phyloP scores from a whole-genome alignment of 306 rosid species.

The Cicer yamashitae region DNA sequence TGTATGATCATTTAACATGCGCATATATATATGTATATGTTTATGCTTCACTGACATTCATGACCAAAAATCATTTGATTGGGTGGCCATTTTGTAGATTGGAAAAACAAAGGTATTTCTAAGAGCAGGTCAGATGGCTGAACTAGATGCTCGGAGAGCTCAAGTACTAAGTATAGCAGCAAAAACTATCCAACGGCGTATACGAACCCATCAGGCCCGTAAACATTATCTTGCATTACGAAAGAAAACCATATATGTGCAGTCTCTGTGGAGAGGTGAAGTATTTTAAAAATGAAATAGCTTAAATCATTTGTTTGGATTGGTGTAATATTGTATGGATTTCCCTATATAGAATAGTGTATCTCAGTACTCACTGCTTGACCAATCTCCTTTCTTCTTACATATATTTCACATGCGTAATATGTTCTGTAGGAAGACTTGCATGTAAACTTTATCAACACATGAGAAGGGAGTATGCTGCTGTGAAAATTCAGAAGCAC shows the following conservation, averaged over 20 bases:
- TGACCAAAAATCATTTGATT: conserved; percentile 43
- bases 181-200: conserved; percentile 81
- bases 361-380: conserved; percentile 40
- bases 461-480: conserved; percentile 79
- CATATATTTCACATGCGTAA: conserved; percentile 37
- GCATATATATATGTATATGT: background rate
- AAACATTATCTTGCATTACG: conserved; percentile 79
- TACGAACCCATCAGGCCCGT: conserved; percentile 80
- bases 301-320: conserved; percentile 38
- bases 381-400: conserved; percentile 38
- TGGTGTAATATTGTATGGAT: conserved; percentile 23
- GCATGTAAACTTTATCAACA: conserved; percentile 72
- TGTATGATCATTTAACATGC: conserved; percentile 30
- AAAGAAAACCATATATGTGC: conserved; percentile 66
- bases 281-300: conserved; percentile 40
- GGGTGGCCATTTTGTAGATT: conserved; percentile 63
- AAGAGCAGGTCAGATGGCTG: conserved; percentile 99
- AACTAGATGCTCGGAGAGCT: conserved; percentile 89
- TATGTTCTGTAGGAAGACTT: conserved; percentile 72
- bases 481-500: conserved; percentile 80
- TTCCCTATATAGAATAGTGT: conserved; percentile 33
- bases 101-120: conserved; percentile 95
- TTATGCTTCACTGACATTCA: conserved; percentile 32
- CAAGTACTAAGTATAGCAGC: conserved; percentile 85
- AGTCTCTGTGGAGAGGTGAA: conserved; percentile 90